Conservation (phyloP, 2,329 filamentous ascomycete genomes). For the Aspergillus hiratsukae region DNA sequence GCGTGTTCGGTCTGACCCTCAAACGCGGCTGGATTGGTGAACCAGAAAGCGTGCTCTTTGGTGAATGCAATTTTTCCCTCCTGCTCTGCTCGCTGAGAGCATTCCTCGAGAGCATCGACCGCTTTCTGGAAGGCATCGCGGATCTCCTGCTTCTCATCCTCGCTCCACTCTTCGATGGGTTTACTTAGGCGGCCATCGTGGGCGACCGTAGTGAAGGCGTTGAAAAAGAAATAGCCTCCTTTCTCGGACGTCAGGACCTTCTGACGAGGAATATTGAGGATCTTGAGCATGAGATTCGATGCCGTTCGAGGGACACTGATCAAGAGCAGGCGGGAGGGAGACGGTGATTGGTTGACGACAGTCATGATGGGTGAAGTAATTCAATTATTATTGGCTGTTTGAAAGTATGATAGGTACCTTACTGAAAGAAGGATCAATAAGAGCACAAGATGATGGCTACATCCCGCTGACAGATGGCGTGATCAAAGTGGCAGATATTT, state of each 20-base stretch:
- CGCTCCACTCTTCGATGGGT: slow-evolving; percentile 23
- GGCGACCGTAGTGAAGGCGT: slow-evolving; percentile 6
- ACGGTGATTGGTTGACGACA: background rate
- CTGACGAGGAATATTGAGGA: slow-evolving; percentile 28
- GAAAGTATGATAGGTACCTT: background rate
- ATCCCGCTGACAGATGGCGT: slow-evolving; percentile 4
- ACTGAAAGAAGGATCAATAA: slow-evolving; percentile 1
- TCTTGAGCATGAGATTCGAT: slow-evolving; percentile 29
- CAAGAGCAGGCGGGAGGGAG: slow-evolving; percentile 16
- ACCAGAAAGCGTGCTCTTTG: slow-evolving; percentile 35
- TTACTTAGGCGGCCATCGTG: slow-evolving; percentile 14
- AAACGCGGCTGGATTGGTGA: slow-evolving; percentile 20
- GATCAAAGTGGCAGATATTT: background rate
- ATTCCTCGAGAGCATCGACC: slow-evolving; percentile 24
- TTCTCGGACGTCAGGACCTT: slow-evolving; percentile 13
- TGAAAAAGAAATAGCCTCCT: slow-evolving; percentile 29
- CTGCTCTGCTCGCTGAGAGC: slow-evolving; percentile 15
- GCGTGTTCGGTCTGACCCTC: slow-evolving; percentile 2
- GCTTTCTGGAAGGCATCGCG: slow-evolving; percentile 22
- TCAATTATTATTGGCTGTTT: background rate
- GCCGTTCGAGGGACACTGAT: slow-evolving; percentile 29
- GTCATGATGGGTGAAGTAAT: background rate
- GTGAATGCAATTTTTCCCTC: slow-evolving; percentile 28
- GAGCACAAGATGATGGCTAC: slow-evolving; percentile 3
- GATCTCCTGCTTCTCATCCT: slow-evolving; percentile 20